Conservation (phyloP, 768 basidiomycete genomes). For the Leccinum olivaceopallidum region DNA sequence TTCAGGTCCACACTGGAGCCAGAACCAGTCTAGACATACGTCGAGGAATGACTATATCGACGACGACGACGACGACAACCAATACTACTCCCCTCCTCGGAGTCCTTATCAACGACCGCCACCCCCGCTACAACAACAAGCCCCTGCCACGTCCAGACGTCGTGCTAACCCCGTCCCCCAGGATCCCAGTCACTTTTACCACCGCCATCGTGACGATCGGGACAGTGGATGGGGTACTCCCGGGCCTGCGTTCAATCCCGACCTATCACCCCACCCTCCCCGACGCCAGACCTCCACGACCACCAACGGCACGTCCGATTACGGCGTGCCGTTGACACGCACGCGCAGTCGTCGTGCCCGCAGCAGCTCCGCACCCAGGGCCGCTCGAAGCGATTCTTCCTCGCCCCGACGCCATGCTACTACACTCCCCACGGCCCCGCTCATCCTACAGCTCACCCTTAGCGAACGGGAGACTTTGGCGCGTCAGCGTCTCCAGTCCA, state of each 20-base stretch:
- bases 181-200: slow-evolving; percentile 18
- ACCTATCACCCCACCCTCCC: slow-evolving; percentile 9
- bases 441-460: slow-evolving; percentile 22
- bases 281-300: slow-evolving; percentile 24
- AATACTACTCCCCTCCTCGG: slow-evolving; percentile 10
- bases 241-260: slow-evolving; percentile 9
- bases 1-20: not conserved
- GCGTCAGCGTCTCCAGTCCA: slow-evolving; percentile 23
- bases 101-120: slow-evolving; percentile 10
- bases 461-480: slow-evolving; percentile 22
- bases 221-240: slow-evolving; percentile 14
- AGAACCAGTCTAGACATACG: not conserved
- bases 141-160: slow-evolving; percentile 11
- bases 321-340: slow-evolving; percentile 8
- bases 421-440: not conserved
- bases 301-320: slow-evolving; percentile 21
- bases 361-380: slow-evolving; percentile 20
- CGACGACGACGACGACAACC: slow-evolving; percentile 15
- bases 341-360: slow-evolving; percentile 19
- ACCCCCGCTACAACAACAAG: slow-evolving; percentile 6
- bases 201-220: slow-evolving; percentile 25
- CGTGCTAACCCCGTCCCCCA: slow-evolving; percentile 14
- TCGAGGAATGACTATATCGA: slow-evolving; percentile 15
- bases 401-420: slow-evolving; percentile 23
- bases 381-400: slow-evolving; percentile 17